Evolutionary conservation across 768 basidiomycete genomes (phyloP).

Genomic region (Amanita pseudoporphyria): DNA sequence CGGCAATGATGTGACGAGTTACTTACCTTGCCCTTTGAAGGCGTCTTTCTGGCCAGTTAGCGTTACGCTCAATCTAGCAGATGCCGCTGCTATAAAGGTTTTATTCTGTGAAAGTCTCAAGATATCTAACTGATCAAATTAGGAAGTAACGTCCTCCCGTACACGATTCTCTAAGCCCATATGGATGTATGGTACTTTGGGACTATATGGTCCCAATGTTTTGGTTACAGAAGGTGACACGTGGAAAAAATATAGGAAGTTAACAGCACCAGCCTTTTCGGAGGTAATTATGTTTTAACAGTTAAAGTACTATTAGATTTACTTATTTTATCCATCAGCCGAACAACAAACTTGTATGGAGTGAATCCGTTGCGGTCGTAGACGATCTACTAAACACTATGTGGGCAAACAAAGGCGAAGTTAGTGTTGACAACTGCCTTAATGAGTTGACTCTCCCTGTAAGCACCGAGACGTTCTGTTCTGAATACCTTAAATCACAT

Average conservation of each 20-base stretch:
- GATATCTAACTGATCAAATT: background rate
- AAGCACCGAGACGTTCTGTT: conserved; percentile 8
- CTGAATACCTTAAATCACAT: conserved; percentile 7
- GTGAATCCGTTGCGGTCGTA: conserved; percentile 33
- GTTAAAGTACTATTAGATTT: background rate
- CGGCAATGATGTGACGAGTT: background rate
- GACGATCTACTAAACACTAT: conserved; percentile 34
- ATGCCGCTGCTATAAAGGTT: conserved; percentile 33
- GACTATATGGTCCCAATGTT: conserved; percentile 51
- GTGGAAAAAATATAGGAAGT: conserved; percentile 58
- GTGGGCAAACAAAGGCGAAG: conserved; percentile 32
- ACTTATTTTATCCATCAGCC: conserved; percentile 18
- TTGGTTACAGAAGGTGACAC: conserved; percentile 54
- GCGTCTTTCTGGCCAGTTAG: conserved; percentile 18
- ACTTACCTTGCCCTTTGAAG: conserved; percentile 10
- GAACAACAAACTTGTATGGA: conserved; percentile 41
- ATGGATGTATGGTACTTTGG: conserved; percentile 31
- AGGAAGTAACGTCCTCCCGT: conserved; percentile 43
- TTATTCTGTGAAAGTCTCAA: background rate
- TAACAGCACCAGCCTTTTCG: conserved; percentile 56
- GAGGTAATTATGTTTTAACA: conserved; percentile 28
- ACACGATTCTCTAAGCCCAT: conserved; percentile 50
- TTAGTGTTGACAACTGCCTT: conserved; percentile 35
- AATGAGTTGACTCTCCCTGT: conserved; percentile 45
- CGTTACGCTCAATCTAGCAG: conserved; percentile 23